Conservation (phyloP, 345 rosid genomes). For the Salix koriyanagi region DNA sequence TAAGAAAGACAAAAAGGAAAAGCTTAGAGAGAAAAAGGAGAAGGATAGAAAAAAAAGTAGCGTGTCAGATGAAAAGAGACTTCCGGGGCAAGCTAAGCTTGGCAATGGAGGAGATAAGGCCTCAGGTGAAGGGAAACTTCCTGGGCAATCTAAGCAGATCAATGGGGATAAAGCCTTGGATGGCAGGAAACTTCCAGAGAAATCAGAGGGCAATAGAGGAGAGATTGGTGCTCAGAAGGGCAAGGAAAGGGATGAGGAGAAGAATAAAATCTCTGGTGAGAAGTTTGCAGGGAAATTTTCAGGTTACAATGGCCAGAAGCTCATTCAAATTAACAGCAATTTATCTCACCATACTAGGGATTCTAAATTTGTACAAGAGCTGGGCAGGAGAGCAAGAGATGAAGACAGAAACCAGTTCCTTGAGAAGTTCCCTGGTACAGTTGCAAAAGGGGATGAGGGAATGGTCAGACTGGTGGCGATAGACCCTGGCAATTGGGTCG, state of each 20-base stretch:
- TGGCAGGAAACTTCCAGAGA: neutral
- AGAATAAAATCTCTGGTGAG: too few species aligned
- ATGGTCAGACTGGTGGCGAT: slow-evolving; percentile 17
- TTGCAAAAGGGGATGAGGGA: slow-evolving; percentile 25
- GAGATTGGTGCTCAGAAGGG: too few species aligned
- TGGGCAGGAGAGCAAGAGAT: slow-evolving; percentile 49
- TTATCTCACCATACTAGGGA: slow-evolving; percentile 23
- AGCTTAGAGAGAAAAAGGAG: slow-evolving; percentile 22
- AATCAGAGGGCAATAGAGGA: neutral
- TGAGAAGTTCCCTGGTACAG: slow-evolving; percentile 24
- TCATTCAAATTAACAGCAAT: slow-evolving; percentile 19
- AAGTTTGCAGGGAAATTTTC: too few species aligned
- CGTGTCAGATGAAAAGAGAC: slow-evolving; percentile 30
- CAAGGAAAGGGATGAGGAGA: too few species aligned
- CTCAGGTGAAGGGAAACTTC: slow-evolving; percentile 30
- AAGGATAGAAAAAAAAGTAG: slow-evolving; percentile 27
- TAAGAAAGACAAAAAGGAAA: slow-evolving; percentile 43
- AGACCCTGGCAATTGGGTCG: slow-evolving; percentile 16
- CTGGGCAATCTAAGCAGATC: slow-evolving; percentile 21
- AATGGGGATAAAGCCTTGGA: slow-evolving; percentile 13
- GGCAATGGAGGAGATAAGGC: slow-evolving; percentile 30
- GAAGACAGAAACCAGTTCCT: slow-evolving; percentile 39
- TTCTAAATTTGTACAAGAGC: slow-evolving; percentile 44
- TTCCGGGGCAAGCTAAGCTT: slow-evolving; percentile 17
- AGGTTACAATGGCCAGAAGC: slow-evolving; percentile 12